Conservation (phyloP, 169 alveolate species). For the Plasmodium billcollinsi region DNA sequence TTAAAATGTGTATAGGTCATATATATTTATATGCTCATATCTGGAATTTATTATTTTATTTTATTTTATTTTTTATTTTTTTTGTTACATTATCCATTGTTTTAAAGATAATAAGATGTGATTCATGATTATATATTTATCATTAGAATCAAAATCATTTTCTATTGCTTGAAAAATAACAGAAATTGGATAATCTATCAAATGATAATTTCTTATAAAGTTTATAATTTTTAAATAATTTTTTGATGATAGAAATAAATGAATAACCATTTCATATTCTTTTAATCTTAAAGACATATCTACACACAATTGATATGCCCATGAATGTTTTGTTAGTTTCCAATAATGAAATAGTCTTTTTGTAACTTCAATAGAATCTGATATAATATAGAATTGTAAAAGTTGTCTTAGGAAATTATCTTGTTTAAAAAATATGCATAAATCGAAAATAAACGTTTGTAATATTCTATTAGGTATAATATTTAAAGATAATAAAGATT, state of each 20-base stretch:
- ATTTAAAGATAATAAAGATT: slow-evolving; percentile 45
- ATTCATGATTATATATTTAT: slow-evolving; percentile 37
- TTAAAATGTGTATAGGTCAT: neutral
- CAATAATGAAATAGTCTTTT: slow-evolving; percentile 67
- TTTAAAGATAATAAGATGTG: slow-evolving; percentile 32
- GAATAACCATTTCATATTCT: slow-evolving; percentile 71
- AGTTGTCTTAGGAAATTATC: slow-evolving; percentile 61
- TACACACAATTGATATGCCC: slow-evolving; percentile 65
- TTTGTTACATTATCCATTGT: slow-evolving; percentile 36
- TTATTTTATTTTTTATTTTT: neutral
- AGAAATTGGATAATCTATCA: slow-evolving; percentile 55
- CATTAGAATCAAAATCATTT: slow-evolving; percentile 66
- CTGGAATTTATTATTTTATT: neutral
- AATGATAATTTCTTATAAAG: slow-evolving; percentile 45
- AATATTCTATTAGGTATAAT: slow-evolving; percentile 60
- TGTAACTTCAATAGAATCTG: slow-evolving; percentile 69
- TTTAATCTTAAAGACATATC: slow-evolving; percentile 67
- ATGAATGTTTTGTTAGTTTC: slow-evolving; percentile 39
- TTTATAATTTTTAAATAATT: slow-evolving; percentile 31
- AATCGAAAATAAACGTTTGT: slow-evolving; percentile 67
- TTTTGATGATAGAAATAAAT: slow-evolving; percentile 37
- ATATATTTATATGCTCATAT: neutral
- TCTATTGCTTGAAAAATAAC: slow-evolving; percentile 72
- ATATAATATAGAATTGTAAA: slow-evolving; percentile 47
- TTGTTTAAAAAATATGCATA: slow-evolving; percentile 59